Conservation (phyloP, 1,284 basidiomycete genomes). For the Sporisorium reilianum region DNA sequence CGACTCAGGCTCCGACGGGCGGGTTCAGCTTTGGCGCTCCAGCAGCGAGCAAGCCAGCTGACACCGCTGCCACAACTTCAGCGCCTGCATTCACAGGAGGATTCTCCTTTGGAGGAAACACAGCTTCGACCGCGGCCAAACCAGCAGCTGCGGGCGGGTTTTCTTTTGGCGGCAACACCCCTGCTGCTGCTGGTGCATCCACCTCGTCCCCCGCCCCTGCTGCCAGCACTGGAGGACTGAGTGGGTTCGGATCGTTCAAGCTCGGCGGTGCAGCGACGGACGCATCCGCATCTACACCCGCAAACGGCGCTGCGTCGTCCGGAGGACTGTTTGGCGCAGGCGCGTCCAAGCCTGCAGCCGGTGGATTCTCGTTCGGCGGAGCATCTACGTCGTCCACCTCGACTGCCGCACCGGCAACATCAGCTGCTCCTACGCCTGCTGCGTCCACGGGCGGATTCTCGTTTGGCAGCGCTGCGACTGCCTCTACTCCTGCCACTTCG, state of each 20-base stretch:
- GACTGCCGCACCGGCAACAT: conserved; percentile 43
- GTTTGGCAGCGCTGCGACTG: conserved; percentile 26
- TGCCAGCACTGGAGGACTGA: conserved; percentile 16
- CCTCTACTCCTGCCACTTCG: conserved; percentile 17
- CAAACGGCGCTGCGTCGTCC: conserved; percentile 14
- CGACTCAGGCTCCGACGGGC: conserved; percentile 17
- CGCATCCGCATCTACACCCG: conserved; percentile 10
- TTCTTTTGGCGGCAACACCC: conserved; percentile 43
- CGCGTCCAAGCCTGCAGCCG: conserved; percentile 51
- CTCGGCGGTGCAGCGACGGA: conserved; percentile 31
- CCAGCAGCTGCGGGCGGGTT: conserved; percentile 32
- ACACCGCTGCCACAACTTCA: conserved; percentile 20
- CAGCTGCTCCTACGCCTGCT: conserved; percentile 11
- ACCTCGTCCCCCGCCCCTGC: conserved; percentile 24
- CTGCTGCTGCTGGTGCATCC: conserved; percentile 24
- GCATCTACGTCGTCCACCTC: conserved; percentile 20
- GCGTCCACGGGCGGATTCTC: conserved; percentile 29
- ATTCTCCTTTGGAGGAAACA: conserved; percentile 47
- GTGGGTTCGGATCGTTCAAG: conserved; percentile 41
- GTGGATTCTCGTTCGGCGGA: conserved; percentile 56
- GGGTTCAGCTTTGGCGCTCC: conserved; percentile 44
- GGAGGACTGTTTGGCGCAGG: conserved; percentile 36
- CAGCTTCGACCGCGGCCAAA: conserved; percentile 36
- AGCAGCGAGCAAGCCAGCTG: conserved; percentile 28
- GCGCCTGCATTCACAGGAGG: conserved; percentile 38